These are phyloP conservation scores for Zygosaccharomyces lentus DNA, from an alignment of 805 yeast species.

Conservation along the genomic window DNA sequence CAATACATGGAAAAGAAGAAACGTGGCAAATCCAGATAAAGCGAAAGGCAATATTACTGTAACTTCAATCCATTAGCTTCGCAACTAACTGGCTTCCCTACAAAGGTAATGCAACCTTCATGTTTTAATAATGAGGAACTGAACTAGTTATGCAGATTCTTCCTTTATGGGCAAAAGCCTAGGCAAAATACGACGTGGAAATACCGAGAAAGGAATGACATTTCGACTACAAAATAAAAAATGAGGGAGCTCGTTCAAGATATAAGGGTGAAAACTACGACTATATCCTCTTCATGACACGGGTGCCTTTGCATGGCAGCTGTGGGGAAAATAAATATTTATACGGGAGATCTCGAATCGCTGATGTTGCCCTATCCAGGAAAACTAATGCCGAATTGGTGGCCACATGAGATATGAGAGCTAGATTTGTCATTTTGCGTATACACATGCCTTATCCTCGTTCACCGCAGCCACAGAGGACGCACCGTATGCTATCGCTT, in stretches of 20 bases:
- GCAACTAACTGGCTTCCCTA: neutral
- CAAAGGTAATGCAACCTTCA: neutral
- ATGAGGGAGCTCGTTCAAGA: too few species aligned
- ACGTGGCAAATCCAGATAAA: neutral
- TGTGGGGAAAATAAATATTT: neutral
- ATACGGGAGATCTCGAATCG: neutral
- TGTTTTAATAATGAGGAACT: neutral
- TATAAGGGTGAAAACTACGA: neutral
- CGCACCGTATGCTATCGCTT: neutral
- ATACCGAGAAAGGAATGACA: neutral
- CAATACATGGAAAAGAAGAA: neutral
- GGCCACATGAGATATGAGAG: neutral
- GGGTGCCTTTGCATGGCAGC: neutral
- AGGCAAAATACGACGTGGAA: neutral
- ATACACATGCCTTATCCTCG: neutral
- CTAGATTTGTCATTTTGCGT: neutral
- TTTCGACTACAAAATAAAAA: neutral
- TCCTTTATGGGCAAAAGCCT: neutral
- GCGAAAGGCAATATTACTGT: neutral
- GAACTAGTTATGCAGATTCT: neutral
- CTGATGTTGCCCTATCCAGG: neutral
- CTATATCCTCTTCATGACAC: neutral
- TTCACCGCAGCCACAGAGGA: neutral
- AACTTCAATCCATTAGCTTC: neutral
- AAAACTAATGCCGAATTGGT: neutral